Base-by-base conservation (phyloP, 2,329 filamentous ascomycete species). In the Diplodia sapinea region DNA sequence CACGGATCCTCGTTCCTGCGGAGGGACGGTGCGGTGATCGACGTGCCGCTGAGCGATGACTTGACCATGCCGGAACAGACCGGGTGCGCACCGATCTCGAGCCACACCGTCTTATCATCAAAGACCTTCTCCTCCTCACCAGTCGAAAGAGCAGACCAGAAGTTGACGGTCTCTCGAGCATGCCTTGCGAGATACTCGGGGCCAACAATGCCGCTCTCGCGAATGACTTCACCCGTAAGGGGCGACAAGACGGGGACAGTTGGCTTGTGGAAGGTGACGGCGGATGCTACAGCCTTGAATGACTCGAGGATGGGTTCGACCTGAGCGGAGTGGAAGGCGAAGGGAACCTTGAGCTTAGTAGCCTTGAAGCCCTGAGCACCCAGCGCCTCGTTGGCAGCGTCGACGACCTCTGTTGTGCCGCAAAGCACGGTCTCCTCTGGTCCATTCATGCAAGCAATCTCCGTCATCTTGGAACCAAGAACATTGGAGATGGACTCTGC, bases 81-180 rank as follows among this genome's bases (percentile, higher is more conserved):
- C 0, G 90, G 89, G 73, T 92, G 88, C 47, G 90, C 89, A n/a
- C 91, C 91, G 70, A 93, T 80, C 76, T 93, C 91, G 67, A 93
- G 80, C 86, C 87, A 92, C 36, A 88, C 83, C 6, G 89, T 90
- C 78, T 88, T 87, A 70, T 88, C 86, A 70, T 89, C 84, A 56
- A 91, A 86, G 17, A 84, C 77, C 69, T 84, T 85, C n/a, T 83
- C 80, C 61, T 85, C 81, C 73, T 87, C 84, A 8, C 87, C 88
- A 49, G 82, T 82, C 15, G 85, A 79, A 1, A 93, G 79, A 8
- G 87, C 89, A 59, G 83, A 85, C 68, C 85, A 82, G 79, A 93
- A 91, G 77, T 92, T 85, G 72, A 93, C 90, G 7, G 89, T 82
- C 74, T 91, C 86, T 15, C 91, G 86, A 23, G 88, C 86, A 70